A percentile compares a stretch with the other conserved stretches of the same genome.
Evolutionary conservation across 2,329 filamentous ascomycete genomes (phyloP).

Genomic region (Exophiala sp.): DNA sequence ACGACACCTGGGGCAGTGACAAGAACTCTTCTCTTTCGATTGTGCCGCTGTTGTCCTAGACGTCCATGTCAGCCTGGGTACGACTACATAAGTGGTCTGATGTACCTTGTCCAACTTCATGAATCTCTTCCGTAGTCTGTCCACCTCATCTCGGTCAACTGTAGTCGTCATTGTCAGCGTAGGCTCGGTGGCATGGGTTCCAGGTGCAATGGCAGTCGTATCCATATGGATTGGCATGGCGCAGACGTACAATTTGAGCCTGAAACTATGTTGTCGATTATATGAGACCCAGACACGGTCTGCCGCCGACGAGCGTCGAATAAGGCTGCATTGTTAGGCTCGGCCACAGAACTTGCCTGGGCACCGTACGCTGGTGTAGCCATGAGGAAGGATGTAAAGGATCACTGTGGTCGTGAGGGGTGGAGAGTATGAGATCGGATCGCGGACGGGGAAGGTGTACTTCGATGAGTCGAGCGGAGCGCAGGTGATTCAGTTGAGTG

Average conservation of each 20-base stretch:
- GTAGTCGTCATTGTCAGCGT: slow-evolving; percentile 19
- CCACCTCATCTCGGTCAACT: slow-evolving; percentile 98
- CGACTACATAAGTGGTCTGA: neutral
- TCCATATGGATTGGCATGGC: neutral
- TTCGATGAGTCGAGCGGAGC: too few species aligned
- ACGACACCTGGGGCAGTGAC: slow-evolving; percentile 93
- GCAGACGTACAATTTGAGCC: slow-evolving; percentile 80
- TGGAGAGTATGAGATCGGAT: neutral
- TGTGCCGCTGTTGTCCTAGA: slow-evolving; percentile 91
- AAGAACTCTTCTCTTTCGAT: slow-evolving; percentile 99
- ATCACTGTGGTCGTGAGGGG: neutral
- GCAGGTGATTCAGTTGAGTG: too few species aligned
- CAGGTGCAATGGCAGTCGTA: neutral
- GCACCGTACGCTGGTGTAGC: slow-evolving; percentile 30
- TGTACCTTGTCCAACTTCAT: slow-evolving; percentile 97
- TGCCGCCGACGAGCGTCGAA: slow-evolving; percentile 43
- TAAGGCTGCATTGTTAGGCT: slow-evolving; percentile 44
- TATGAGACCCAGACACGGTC: slow-evolving; percentile 54
- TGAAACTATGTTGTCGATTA: slow-evolving; percentile 94
- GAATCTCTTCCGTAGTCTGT: slow-evolving; percentile 91
- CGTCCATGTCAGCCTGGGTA: neutral
- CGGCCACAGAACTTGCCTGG: slow-evolving; percentile 35
- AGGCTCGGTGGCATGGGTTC: neutral
- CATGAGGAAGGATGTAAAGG: neutral
- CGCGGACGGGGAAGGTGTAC: too few species aligned